phyloP scores from a whole-genome alignment of 306 rosid genomes.

The Fagus sylvatica region DNA sequence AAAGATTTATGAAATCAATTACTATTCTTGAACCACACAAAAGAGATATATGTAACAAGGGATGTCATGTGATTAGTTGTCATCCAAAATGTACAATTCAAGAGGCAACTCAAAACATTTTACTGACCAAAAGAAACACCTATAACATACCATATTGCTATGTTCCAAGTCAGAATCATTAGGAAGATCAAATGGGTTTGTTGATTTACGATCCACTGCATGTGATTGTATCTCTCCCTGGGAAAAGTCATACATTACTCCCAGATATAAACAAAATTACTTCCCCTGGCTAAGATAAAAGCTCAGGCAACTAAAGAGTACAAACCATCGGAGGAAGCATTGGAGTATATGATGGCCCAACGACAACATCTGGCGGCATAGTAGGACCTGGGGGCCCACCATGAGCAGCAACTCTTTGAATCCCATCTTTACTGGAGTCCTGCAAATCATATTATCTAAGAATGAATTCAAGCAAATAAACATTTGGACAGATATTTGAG shows the following conservation, averaged over 20 bases:
- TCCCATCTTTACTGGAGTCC: conserved; percentile 33
- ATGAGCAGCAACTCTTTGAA: conserved; percentile 23
- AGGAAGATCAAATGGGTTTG: conserved; percentile 69
- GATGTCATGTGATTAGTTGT: neutral
- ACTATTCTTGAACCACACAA: neutral
- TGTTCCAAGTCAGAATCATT: conserved; percentile 54
- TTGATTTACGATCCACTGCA: conserved; percentile 43
- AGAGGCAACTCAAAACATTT: neutral
- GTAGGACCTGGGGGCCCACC: conserved; percentile 29
- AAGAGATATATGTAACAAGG: too few species aligned
- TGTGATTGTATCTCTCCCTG: conserved; percentile 51
- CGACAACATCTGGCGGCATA: conserved; percentile 25
- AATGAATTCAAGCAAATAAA: conserved; percentile 12
- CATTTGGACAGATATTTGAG: conserved; percentile 12
- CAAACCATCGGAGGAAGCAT: conserved; percentile 53
- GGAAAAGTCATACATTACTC: conserved; percentile 23
- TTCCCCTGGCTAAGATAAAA: conserved; percentile 20
- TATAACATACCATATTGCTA: conserved; percentile 49
- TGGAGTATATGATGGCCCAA: conserved; percentile 31
- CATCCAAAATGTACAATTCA: neutral
- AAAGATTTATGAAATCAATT: neutral
- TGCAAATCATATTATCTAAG: conserved; percentile 29
- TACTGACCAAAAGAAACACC: neutral
- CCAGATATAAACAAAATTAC: neutral
- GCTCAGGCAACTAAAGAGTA: conserved; percentile 28